A percentile compares a stretch with the other conserved stretches of the same genome.
These are phyloP conservation scores for Phallus indusiatus DNA, from an alignment of 768 basidiomycete genomes.

Conservation along the genomic window DNA sequence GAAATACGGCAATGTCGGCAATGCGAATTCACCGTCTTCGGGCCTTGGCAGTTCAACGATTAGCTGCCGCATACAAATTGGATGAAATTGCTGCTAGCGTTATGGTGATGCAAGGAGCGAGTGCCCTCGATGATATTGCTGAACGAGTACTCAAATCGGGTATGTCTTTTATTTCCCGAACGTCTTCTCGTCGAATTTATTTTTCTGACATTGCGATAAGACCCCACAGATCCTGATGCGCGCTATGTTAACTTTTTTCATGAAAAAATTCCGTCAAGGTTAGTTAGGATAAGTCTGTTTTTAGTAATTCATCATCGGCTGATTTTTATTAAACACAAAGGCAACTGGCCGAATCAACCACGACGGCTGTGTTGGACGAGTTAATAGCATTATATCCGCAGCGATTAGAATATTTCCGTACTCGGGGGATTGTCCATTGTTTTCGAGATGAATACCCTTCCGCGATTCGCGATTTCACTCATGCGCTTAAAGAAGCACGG, in stretches of 20 bases:
- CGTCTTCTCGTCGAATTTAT: background rate
- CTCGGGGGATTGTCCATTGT: conserved; percentile 83
- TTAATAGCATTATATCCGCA: conserved; percentile 68
- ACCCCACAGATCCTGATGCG: conserved; percentile 69
- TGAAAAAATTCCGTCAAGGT: conserved; percentile 92
- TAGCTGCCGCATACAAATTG: conserved; percentile 75
- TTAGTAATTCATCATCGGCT: conserved; percentile 10
- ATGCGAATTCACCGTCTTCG: conserved; percentile 75
- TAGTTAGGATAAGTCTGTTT: conserved; percentile 17
- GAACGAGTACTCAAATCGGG: conserved; percentile 71
- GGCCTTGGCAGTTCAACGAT: conserved; percentile 75
- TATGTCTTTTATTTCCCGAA: conserved; percentile 23
- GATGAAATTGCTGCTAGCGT: conserved; percentile 91
- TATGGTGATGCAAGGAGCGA: conserved; percentile 93
- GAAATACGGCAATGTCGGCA: conserved; percentile 76
- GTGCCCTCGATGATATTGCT: conserved; percentile 87
- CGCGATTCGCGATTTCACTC: conserved; percentile 74
- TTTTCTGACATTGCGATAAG: conserved; percentile 26
- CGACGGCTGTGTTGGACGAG: conserved; percentile 67
- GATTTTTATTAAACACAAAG: conserved; percentile 29
- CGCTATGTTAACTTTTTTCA: conserved; percentile 92
- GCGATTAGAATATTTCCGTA: conserved; percentile 75
- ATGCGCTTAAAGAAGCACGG: conserved; percentile 71
- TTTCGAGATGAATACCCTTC: conserved; percentile 75
- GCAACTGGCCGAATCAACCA: conserved; percentile 78